Evolutionary conservation across 2,329 filamentous ascomycete species (phyloP), one percentile per base, ranked within the genome.

Genomic region (Cladophialophora yegresii): DNA sequence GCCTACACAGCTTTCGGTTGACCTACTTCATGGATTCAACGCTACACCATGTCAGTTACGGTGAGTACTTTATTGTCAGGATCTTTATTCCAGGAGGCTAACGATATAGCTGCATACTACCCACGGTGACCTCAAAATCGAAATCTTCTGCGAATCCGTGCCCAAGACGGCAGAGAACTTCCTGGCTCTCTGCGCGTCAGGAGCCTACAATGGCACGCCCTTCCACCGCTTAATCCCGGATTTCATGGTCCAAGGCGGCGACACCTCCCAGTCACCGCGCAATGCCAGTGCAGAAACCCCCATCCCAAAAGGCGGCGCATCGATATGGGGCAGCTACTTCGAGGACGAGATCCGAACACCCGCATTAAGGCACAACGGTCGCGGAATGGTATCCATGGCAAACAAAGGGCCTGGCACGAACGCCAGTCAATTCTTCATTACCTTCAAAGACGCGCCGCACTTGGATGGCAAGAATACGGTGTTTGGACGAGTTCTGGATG

Each of bases 131-230:
- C 84, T 99, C 75, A 99, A 98, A 80, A 86, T 98, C 72, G 95
- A 98, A 78, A 83, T 99, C 70, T 98, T 97, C 80, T 98, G 93
- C 81, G 92, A 97, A 77, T 89, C 90, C 71, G 92, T 96, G 33
- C 95, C 95, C 67, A 93, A 93, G 77, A 96, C 95, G 0, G 89
- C 92, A 68, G 91, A 96, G 79, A 89, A 88, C 77, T 89, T 89
- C 76, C 82, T 89, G 65, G 86, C 86, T 64, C 82, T 88, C 54
- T 87, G 85, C 78, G 86, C 86, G 54, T 84, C 82, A 43, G 80
- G 78, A 72, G 83, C 82, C 73, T 89, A 89, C 76, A 78, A 86
- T 74, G 77, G 78, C 70, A 86, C 83, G 22, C 85, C 85, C 13
- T 86, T 89, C 75, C 86, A 88, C 77, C 83, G 86, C 62, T 76